Evolutionary conservation across 2,329 filamentous ascomycete species (phyloP).

Genomic region (Colletotrichum sp.): DNA sequence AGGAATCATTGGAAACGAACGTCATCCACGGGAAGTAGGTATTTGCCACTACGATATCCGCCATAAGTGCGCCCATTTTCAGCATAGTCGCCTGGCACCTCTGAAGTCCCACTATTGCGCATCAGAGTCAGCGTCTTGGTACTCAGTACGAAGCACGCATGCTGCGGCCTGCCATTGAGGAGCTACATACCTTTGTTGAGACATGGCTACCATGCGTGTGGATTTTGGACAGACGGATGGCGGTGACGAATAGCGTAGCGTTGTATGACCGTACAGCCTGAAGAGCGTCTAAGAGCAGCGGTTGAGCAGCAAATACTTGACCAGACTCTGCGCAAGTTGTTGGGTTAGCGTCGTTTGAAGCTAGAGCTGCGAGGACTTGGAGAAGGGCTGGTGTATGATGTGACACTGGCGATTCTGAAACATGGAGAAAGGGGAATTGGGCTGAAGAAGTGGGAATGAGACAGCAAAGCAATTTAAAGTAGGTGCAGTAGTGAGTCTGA

Average conservation of each 20-base stretch:
- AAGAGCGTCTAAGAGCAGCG: neutral
- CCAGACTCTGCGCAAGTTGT: neutral
- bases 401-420: conserved; percentile 4
- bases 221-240: neutral
- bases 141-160: neutral
- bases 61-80: conserved; percentile 77
- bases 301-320: neutral
- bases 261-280: neutral
- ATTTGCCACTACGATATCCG: conserved; percentile 70
- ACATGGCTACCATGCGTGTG: conserved; percentile 31
- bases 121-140: neutral
- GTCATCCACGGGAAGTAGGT: conserved; percentile 80
- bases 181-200: conserved; percentile 32
- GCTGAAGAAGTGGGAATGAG: neutral
- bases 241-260: neutral
- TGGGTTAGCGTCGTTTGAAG: neutral
- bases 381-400: neutral
- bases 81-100: conserved; percentile 39
- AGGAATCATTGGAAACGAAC: conserved; percentile 45
- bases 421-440: neutral
- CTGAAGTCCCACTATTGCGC: neutral
- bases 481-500: conserved; percentile 1
- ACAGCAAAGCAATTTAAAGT: conserved; percentile 10
- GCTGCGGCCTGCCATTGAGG: neutral
- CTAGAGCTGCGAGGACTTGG: neutral